These are phyloP conservation scores for Ajuga chamaepitys DNA, from an alignment of 257 asterid species.

Conservation along the genomic window DNA sequence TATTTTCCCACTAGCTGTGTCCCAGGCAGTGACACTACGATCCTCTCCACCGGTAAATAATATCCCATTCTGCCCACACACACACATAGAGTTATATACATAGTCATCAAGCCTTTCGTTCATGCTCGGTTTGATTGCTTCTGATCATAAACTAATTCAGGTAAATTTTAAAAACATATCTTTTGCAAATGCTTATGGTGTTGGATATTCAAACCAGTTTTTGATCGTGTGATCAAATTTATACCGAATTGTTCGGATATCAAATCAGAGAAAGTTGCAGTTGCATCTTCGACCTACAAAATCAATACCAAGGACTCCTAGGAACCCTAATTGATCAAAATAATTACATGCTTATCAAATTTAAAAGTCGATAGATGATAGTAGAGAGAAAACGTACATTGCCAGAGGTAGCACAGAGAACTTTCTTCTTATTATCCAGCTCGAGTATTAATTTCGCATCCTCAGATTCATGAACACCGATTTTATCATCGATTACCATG, in stretches of 20 bases:
- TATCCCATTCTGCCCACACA: slow-evolving; percentile 59
- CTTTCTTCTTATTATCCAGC: slow-evolving; percentile 49
- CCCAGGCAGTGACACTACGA: slow-evolving; percentile 77
- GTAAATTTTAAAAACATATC: neutral
- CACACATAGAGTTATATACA: neutral
- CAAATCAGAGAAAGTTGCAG: too few species aligned
- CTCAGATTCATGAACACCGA: slow-evolving; percentile 68
- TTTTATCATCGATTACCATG: slow-evolving; percentile 65
- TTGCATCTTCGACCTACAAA: too few species aligned
- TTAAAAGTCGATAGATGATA: neutral
- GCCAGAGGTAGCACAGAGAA: slow-evolving; percentile 74
- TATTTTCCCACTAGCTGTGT: slow-evolving; percentile 57
- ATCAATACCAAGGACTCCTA: neutral
- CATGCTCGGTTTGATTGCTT: neutral
- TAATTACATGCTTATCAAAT: neutral
- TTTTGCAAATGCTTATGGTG: neutral
- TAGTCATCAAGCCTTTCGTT: slow-evolving; percentile 1
- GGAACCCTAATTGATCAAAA: neutral
- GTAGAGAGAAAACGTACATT: slow-evolving; percentile 26
- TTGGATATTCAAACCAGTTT: neutral
- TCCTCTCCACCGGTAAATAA: slow-evolving; percentile 95
- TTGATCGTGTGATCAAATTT: neutral
- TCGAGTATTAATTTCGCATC: slow-evolving; percentile 57
- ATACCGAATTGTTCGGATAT: neutral
- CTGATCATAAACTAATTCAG: neutral